Evolutionary conservation across 192 early-diverging fungal species (phyloP), one percentile per base, ranked within the genome.

Genomic region (Spizellomyces sp.): DNA sequence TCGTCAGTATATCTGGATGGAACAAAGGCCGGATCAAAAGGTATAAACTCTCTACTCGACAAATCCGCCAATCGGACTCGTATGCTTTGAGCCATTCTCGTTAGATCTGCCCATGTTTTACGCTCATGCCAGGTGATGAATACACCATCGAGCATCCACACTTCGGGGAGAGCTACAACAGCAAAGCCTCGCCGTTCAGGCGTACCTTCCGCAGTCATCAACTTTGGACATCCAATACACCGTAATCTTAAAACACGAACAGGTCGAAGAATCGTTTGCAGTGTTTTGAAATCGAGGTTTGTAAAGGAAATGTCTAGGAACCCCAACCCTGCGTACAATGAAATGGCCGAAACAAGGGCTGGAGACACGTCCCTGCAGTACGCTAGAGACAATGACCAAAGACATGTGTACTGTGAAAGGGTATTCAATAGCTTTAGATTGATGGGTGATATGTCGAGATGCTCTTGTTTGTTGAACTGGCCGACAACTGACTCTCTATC

Each of bases 131-230:
- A 73, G 4, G 74, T 67, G 42, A 79, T 56, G 43, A 71, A 69
- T 15, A 74, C 50, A 6, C 82, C 79, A 69, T 83, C 68, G 47
- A 83, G 44, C 36, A 66, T 68, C 82, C 82, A 83, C 45, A 80
- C 67, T 41, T 71, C 65, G 17, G 82, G 82, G 47, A 83, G 36
- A 8, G 58, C 50, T 22, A 56, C 47, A n/a, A 69, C 41, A 12
- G 78, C n/a, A 55, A 83, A 83, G 27, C 82, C 82, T 8, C 75
- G 55, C 15, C 71, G 15, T 21, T 79, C 74, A 15, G 67, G 71
- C 5, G 63, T 15, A 45, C 50, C 57, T 3, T 56, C 75, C 8
- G 58, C 36, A 42, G 27, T 8, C 41, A 65, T 12, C 9, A 77
- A 62, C 43, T 65, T 69, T 8, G 67, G 55, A 61, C 73, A 79